A percentile compares a stretch with the other conserved stretches of the same genome.
These are phyloP conservation scores for Macrophomina phaseolina DNA, from an alignment of 2,329 filamentous ascomycete genomes.

Conservation along the genomic window DNA sequence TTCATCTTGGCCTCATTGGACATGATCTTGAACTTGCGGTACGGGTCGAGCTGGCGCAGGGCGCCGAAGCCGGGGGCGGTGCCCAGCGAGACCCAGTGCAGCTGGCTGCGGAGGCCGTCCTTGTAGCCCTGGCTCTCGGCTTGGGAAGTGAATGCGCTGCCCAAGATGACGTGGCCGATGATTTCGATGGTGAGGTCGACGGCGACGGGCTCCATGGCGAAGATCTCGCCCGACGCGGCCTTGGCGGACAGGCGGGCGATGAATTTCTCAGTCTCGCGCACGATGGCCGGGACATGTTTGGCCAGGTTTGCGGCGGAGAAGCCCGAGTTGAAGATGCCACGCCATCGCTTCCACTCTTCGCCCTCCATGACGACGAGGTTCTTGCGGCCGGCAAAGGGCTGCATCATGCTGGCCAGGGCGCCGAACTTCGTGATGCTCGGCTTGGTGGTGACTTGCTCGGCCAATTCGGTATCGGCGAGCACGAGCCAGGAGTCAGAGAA, in stretches of 20 bases:
- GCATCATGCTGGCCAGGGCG: background rate
- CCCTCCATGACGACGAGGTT: conserved; percentile 31
- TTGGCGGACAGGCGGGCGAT: conserved; percentile 9
- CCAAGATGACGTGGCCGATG: conserved; percentile 27
- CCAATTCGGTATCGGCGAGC: background rate
- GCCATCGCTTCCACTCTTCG: conserved; percentile 34
- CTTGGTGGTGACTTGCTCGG: conserved; percentile 9
- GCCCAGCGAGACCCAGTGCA: conserved; percentile 4
- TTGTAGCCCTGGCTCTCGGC: background rate
- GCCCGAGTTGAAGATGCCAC: conserved; percentile 34
- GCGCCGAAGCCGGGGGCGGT: background rate
- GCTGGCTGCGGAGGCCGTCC: background rate
- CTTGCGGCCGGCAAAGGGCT: conserved; percentile 1
- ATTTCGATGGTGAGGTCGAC: conserved; percentile 26
- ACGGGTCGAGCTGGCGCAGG: background rate
- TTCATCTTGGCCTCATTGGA: conserved; percentile 20
- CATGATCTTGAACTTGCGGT: background rate
- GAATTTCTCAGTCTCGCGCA: conserved; percentile 34
- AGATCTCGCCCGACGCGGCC: conserved; percentile 8
- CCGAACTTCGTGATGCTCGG: background rate
- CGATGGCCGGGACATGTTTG: conserved; percentile 31
- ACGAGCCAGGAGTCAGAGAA: conserved; percentile 6
- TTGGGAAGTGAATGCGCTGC: conserved; percentile 1
- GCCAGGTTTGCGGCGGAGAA: conserved; percentile 34
- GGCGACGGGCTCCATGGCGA: conserved; percentile 19